phyloP scores from a whole-genome alignment of 768 basidiomycete species.

The Tephrocybe sp. region DNA sequence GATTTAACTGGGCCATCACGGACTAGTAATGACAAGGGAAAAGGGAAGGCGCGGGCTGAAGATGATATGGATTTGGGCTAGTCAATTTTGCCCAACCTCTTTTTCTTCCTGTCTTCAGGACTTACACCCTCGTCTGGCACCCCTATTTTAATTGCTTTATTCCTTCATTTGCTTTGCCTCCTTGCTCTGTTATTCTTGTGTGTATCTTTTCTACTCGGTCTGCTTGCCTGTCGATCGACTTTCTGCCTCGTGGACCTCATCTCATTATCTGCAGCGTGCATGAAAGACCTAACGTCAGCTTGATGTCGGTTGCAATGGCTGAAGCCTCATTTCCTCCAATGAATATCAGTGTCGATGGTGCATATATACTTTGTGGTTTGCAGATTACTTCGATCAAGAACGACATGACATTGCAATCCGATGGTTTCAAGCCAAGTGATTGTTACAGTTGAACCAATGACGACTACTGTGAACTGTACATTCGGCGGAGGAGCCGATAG shows the following conservation, averaged over 20 bases:
- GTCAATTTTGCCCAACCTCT: constrained; percentile 17
- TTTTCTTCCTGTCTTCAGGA: constrained; percentile 12
- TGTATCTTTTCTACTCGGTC: constrained; percentile 10
- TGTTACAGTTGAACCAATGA: too few relatives aligned
- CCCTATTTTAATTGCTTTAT: constrained; percentile 16
- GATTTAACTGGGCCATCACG: constrained; percentile 19
- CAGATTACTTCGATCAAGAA: too few relatives aligned
- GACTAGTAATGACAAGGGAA: constrained; percentile 38
- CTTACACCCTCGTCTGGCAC: background rate
- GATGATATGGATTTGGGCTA: constrained; percentile 68
- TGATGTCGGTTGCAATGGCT: too few relatives aligned
- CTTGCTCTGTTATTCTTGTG: constrained; percentile 11
- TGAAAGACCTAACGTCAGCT: too few relatives aligned
- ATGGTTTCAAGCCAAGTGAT: too few relatives aligned
- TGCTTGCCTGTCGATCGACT: constrained; percentile 2
- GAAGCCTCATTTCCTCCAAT: too few relatives aligned
- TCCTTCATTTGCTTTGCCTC: constrained; percentile 18
- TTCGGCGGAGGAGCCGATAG: too few relatives aligned
- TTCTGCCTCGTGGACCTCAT: background rate
- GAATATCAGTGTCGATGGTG: too few relatives aligned
- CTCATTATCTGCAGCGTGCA: too few relatives aligned
- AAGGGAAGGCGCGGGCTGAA: constrained; percentile 50
- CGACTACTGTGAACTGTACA: too few relatives aligned
- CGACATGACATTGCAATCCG: too few relatives aligned
- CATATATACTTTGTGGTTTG: too few relatives aligned